phyloP scores from a whole-genome alignment of 805 yeast genomes.

The Starmera quercuum region DNA sequence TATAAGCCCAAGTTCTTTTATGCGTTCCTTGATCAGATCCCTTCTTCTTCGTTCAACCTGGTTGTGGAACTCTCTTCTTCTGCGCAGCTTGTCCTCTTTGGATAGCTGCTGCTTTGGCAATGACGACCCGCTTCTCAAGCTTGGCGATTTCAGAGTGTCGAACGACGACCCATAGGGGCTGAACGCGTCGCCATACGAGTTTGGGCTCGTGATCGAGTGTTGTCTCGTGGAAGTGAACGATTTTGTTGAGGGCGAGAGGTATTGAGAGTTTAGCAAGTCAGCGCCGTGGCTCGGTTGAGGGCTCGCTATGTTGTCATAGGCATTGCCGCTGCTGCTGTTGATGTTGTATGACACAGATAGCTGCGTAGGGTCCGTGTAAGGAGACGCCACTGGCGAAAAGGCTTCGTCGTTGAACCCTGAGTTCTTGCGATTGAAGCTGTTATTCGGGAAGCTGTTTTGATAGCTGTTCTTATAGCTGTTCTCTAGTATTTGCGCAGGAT shows the following conservation, averaged over 20 bases:
- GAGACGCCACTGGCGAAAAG: conserved; percentile 1
- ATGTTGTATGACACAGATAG: conserved; percentile 1
- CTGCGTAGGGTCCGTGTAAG: conserved; percentile 2
- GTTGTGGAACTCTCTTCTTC: conserved; percentile 85
- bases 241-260: conserved; percentile 18
- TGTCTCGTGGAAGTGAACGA: conserved; percentile 2
- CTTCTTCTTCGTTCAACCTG: conserved; percentile 91
- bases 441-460: neutral
- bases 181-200: conserved; percentile 15
- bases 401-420: neutral
- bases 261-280: conserved; percentile 9
- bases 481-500: neutral
- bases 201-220: conserved; percentile 4
- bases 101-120: conserved; percentile 26
- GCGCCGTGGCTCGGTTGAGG: conserved; percentile 6
- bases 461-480: neutral
- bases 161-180: conserved; percentile 20
- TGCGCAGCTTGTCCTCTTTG: conserved; percentile 63
- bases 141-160: conserved; percentile 22
- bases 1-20: conserved; percentile 71
- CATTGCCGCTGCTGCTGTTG: conserved; percentile 16
- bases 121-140: conserved; percentile 21
- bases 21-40: conserved; percentile 83
- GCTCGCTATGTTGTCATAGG: conserved; percentile 14
- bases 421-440: neutral